These are phyloP conservation scores for Pleurotus tuber-regium DNA, from an alignment of 768 basidiomycete genomes.

Conservation along the genomic window DNA sequence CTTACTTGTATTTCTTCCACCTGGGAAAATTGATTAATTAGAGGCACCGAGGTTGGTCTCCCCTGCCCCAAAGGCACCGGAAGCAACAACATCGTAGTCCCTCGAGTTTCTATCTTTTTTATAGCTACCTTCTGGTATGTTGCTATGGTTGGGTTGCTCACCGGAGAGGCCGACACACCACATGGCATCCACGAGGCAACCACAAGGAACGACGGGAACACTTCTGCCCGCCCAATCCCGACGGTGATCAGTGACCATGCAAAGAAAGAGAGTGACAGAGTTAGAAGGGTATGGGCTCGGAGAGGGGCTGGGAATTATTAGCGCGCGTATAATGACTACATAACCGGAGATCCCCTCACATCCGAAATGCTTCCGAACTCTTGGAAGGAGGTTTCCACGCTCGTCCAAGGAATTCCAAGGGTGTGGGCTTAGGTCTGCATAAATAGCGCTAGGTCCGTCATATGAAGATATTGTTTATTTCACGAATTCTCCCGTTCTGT, in stretches of 20 bases:
- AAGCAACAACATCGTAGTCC: neutral
- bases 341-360: slow-evolving; percentile 37
- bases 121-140: neutral
- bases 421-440: slow-evolving; percentile 20
- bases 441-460: slow-evolving; percentile 27
- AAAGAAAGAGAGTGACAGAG: neutral
- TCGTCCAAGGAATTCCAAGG: slow-evolving; percentile 20
- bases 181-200: slow-evolving; percentile 37
- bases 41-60: slow-evolving; percentile 8
- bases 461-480: slow-evolving; percentile 9
- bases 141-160: slow-evolving; percentile 20
- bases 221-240: slow-evolving; percentile 1
- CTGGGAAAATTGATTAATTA: slow-evolving; percentile 8
- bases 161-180: slow-evolving; percentile 23
- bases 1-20: slow-evolving; percentile 7
- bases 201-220: slow-evolving; percentile 9
- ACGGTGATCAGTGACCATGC: neutral
- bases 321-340: slow-evolving; percentile 19
- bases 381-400: slow-evolving; percentile 32
- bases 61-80: slow-evolving; percentile 3
- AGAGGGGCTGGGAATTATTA: slow-evolving; percentile 13
- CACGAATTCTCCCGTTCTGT: slow-evolving; percentile 1
- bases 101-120: neutral
- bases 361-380: slow-evolving; percentile 36
- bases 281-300: neutral